phyloP scores from a whole-genome alignment of 768 basidiomycete genomes.

The Lentinula raphanica region DNA sequence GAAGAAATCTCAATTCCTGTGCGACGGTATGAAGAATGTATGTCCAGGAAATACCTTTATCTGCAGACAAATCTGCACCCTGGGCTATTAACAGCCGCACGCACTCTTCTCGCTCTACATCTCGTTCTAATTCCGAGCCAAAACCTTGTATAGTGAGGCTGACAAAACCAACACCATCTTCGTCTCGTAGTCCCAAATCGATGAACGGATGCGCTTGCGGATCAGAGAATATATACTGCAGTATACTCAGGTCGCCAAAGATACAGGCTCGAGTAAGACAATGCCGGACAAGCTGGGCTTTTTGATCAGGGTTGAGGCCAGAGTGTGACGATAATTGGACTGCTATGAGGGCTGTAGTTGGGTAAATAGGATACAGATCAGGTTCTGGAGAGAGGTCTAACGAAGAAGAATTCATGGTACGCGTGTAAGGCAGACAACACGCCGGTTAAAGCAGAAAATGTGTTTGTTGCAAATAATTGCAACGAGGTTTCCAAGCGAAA shows the following conservation, averaged over 20 bases:
- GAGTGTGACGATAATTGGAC: slow-evolving; percentile 62
- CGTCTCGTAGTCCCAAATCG: slow-evolving; percentile 70
- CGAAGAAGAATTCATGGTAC: slow-evolving; percentile 10
- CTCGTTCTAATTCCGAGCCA: slow-evolving; percentile 73
- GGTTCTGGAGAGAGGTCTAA: slow-evolving; percentile 69
- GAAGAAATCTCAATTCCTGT: slow-evolving; percentile 4
- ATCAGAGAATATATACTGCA: slow-evolving; percentile 70
- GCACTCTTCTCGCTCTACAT: slow-evolving; percentile 88
- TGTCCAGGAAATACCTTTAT: slow-evolving; percentile 48
- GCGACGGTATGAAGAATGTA: background rate
- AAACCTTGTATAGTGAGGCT: slow-evolving; percentile 78
- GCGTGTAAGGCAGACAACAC: background rate
- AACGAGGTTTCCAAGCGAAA: slow-evolving; percentile 3
- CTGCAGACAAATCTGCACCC: slow-evolving; percentile 65
- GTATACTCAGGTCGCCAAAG: slow-evolving; percentile 69
- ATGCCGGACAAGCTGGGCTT: slow-evolving; percentile 65
- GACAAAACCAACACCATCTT: slow-evolving; percentile 80
- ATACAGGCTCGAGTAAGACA: slow-evolving; percentile 70
- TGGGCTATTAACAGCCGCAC: slow-evolving; percentile 74
- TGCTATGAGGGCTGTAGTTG: slow-evolving; percentile 56
- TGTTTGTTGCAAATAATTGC: background rate
- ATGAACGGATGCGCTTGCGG: slow-evolving; percentile 58
- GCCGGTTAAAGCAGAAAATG: background rate
- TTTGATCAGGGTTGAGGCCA: slow-evolving; percentile 64
- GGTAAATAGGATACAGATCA: slow-evolving; percentile 76